These are phyloP conservation scores for Amauroascus niger DNA, from an alignment of 2,329 filamentous ascomycete species.

Conservation along the genomic window DNA sequence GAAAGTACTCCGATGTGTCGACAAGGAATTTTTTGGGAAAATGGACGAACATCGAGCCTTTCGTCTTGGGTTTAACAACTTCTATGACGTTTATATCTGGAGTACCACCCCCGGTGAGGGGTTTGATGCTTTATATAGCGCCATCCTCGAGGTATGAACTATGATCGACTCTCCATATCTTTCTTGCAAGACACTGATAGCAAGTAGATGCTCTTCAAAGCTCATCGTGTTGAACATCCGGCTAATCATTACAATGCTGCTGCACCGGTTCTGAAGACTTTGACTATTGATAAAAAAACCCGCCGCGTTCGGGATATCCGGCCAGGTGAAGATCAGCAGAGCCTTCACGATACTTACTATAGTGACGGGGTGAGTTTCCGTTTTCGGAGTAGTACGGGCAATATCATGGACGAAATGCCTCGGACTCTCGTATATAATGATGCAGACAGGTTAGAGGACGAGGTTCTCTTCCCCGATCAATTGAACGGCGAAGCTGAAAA, in stretches of 20 bases:
- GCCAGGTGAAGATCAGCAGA: conserved; percentile 24
- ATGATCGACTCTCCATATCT: neutral
- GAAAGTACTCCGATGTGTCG: conserved; percentile 28
- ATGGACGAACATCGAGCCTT: conserved; percentile 31
- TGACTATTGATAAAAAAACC: conserved; percentile 29
- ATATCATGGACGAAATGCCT: conserved; percentile 9
- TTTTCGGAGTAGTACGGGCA: conserved; percentile 4
- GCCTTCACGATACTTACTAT: conserved; percentile 6
- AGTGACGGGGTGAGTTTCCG: conserved; percentile 10
- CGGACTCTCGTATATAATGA: conserved; percentile 31
- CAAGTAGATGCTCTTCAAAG: conserved; percentile 31
- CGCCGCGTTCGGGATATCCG: conserved; percentile 30
- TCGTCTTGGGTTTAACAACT: conserved; percentile 36
- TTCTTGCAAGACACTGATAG: conserved; percentile 1
- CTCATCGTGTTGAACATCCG: conserved; percentile 24
- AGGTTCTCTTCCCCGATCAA: conserved; percentile 35
- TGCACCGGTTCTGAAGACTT: conserved; percentile 30
- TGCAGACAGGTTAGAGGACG: conserved; percentile 35
- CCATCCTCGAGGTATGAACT: conserved; percentile 25
- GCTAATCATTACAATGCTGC: neutral
- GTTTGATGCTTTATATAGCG: conserved; percentile 22
- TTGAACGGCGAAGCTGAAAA: conserved; percentile 9
- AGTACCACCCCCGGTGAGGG: conserved; percentile 28
- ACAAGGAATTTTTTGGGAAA: conserved; percentile 33
- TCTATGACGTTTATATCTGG: conserved; percentile 39